Percentiles rank a stretch among this genome's conserved stretches.
phyloP scores from a whole-genome alignment of 2,329 filamentous ascomycete species.

The Hypoxylon rubiginosum region DNA sequence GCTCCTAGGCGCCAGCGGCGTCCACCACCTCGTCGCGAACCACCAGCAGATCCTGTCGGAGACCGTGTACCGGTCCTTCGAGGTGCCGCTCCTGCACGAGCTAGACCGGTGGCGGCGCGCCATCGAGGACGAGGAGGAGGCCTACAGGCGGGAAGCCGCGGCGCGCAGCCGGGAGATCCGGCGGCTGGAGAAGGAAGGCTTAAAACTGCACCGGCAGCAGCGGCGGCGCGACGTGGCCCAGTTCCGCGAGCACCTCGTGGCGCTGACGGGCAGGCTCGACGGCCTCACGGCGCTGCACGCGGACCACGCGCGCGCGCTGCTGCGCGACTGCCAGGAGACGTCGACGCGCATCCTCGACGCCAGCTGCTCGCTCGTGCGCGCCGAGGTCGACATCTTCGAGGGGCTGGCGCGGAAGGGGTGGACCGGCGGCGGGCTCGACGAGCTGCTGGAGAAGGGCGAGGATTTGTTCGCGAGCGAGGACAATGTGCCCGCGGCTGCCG shows the following conservation, averaged over 20 bases:
- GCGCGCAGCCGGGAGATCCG: constrained; percentile 72
- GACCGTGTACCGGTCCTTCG: constrained; percentile 76
- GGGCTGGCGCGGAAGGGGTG: constrained; percentile 75
- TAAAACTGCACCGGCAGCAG: constrained; percentile 72
- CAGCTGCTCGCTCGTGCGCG: constrained; percentile 74
- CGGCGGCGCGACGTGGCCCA: constrained; percentile 71
- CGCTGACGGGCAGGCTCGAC: constrained; percentile 73
- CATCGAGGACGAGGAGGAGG: constrained; percentile 74
- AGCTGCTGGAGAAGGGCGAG: constrained; percentile 72
- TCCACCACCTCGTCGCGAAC: constrained; percentile 77
- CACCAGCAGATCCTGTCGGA: constrained; percentile 78
- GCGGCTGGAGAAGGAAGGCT: constrained; percentile 73
- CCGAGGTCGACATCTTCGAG: constrained; percentile 79
- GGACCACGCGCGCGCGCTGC: constrained; percentile 69
- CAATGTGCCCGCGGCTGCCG: constrained; percentile 42
- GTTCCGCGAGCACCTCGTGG: constrained; percentile 73
- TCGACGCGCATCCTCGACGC: constrained; percentile 73
- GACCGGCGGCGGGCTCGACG: constrained; percentile 75
- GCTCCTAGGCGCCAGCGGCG: constrained; percentile 72
- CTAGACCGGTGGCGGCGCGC: constrained; percentile 74
- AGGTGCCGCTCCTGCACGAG: constrained; percentile 77
- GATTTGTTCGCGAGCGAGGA: constrained; percentile 69
- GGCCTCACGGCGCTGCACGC: constrained; percentile 72
- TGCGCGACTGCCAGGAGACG: constrained; percentile 75
- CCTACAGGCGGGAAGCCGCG: constrained; percentile 68